A percentile compares a stretch with the other conserved stretches of the same genome.
phyloP scores from a whole-genome alignment of 345 rosid species.

The Euphorbia tirucalli region DNA sequence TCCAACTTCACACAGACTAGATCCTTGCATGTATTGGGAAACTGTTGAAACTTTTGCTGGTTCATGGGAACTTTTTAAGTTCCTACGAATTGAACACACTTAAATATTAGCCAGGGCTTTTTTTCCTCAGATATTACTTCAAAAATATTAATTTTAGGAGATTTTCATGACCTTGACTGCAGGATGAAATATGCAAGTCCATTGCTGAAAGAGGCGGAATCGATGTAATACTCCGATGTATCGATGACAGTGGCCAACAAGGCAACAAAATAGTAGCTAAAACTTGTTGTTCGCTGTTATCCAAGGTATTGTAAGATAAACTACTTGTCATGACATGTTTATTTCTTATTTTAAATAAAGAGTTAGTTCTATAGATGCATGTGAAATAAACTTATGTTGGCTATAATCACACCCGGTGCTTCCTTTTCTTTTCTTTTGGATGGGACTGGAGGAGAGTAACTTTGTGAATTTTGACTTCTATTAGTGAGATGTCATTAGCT shows the following conservation, averaged over 20 bases:
- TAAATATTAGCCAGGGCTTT: background rate
- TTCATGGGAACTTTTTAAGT: background rate
- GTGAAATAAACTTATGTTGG: background rate
- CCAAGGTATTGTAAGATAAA: slow-evolving; percentile 48
- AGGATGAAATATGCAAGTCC: slow-evolving; percentile 84
- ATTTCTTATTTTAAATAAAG: background rate
- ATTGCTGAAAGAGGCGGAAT: slow-evolving; percentile 90
- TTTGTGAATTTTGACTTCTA: background rate
- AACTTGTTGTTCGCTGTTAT: slow-evolving; percentile 73
- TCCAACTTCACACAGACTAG: background rate
- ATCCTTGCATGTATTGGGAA: background rate
- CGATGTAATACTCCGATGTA: slow-evolving; percentile 63
- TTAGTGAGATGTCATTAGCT: background rate
- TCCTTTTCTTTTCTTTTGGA: background rate
- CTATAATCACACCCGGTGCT: background rate
- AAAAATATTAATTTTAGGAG: background rate
- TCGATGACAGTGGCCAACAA: slow-evolving; percentile 77
- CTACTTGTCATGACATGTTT: background rate
- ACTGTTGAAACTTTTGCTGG: background rate
- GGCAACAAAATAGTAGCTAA: slow-evolving; percentile 67
- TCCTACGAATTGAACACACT: background rate
- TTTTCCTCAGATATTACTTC: background rate
- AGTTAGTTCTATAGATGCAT: background rate
- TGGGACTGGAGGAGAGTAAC: background rate
- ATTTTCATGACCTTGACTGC: slow-evolving; percentile 12